Base-by-base conservation (phyloP, 306 rosid genomes). In the Trifolium subterraneum region DNA sequence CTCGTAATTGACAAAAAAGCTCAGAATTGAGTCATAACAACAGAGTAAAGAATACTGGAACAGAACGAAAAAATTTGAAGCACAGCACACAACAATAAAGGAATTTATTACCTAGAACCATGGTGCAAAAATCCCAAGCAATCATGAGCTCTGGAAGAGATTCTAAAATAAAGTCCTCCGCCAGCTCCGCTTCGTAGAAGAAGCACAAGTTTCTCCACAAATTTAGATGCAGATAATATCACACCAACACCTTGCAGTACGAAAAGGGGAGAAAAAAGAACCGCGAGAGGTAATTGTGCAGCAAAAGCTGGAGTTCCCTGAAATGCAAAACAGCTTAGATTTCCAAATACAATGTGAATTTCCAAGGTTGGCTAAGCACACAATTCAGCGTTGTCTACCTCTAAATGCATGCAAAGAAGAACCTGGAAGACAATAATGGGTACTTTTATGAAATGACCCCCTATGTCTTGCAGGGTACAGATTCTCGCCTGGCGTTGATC, bases 381-480 rank as follows among this genome's bases (percentile, higher is more conserved):
- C 39, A 78, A 77, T 69, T 54, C 78, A 73, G 44, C 70, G 79
- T 20, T 22, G 51, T 83, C 31, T 85, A 95, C 99, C 97, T 90
- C 97, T 74, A 95, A 87, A 44, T 79, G 88, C 99, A 95, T 92
- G 66, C 98, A 92, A n/a, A 95, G 96, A 64, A 95, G 92, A 80
- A 95, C 55, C 84, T 95, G 96, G 79, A 95, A 95, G 59, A 80
- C 85, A 81, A 92, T 85, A 54, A 92, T 69, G 10, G 99, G 99
- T 68, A 95, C 82, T 88, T 95, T 95, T 90, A 95, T 86, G 74
- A 92, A 72, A 85, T 92, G 99, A 35, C 99, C 99, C 41, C 99
- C 99, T 76, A 95, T 72, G 79, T 95, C 98, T 86, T 90, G 99
- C 80, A 90, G 88, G 84, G 93, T 88, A 79, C 98, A 95, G 60